Conservation (phyloP, 371 early-diverging fungal species). For the Sporodiniella umbellata region DNA sequence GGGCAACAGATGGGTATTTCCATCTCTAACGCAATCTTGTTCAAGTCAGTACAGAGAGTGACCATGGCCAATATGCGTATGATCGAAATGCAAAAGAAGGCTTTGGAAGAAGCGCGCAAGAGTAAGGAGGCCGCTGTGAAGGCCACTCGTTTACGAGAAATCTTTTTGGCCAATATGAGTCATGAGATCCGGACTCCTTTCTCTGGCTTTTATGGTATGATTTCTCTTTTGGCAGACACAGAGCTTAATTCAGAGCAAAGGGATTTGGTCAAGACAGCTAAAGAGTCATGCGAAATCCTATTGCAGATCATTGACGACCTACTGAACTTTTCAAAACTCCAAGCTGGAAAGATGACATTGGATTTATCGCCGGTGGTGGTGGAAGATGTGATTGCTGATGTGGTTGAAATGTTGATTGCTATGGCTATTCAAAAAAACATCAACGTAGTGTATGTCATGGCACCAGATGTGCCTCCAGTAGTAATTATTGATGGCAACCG, state of each 20-base stretch:
- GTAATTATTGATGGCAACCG: constrained; percentile 52
- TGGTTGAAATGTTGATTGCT: constrained; percentile 52
- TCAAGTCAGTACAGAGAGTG: constrained; percentile 41
- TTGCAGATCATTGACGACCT: constrained; percentile 62
- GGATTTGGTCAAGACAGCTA: constrained; percentile 58
- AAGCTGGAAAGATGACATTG: constrained; percentile 58
- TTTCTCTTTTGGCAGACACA: constrained; percentile 54
- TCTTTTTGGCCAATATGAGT: constrained; percentile 61
- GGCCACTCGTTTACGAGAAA: constrained; percentile 43
- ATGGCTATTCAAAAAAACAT: constrained; percentile 52
- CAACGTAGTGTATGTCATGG: constrained; percentile 43
- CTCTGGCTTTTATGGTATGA: constrained; percentile 60
- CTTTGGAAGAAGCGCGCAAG: constrained; percentile 38
- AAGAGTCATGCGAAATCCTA: constrained; percentile 57
- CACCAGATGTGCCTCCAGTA: constrained; percentile 30
- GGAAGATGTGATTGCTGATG: constrained; percentile 53
- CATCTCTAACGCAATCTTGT: constrained; percentile 53
- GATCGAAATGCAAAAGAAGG: constrained; percentile 48
- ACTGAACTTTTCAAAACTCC: constrained; percentile 61
- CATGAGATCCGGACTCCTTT: constrained; percentile 55
- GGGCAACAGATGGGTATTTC: constrained; percentile 63
- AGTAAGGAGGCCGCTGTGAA: constrained; percentile 48
- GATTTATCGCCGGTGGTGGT: constrained; percentile 46
- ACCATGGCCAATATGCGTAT: constrained; percentile 41
- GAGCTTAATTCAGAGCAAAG: constrained; percentile 51